phyloP scores from a whole-genome alignment of 768 basidiomycete genomes.

The Boletus reticulatus region DNA sequence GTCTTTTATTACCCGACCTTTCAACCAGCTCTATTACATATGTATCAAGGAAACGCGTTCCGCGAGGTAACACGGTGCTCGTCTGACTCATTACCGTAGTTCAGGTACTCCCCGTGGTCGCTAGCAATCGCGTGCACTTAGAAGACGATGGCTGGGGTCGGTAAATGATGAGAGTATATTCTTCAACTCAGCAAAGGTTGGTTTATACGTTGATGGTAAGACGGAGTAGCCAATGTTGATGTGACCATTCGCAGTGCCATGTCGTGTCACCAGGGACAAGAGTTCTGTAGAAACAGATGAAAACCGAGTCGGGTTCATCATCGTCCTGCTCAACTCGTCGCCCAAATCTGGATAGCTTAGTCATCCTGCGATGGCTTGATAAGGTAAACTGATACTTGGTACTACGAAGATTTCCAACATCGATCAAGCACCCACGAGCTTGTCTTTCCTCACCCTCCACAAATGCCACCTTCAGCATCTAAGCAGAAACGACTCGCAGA shows the following conservation, averaged over 20 bases:
- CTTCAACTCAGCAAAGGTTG: background rate
- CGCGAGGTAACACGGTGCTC: too few species aligned
- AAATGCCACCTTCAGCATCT: conserved; percentile 75
- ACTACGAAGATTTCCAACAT: conserved; percentile 13
- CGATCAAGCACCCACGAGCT: conserved; percentile 22
- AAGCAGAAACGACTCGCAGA: conserved; percentile 95
- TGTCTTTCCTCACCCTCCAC: conserved; percentile 15
- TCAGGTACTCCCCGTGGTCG: too few species aligned
- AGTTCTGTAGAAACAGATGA: background rate
- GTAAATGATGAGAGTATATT: background rate
- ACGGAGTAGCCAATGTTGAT: too few species aligned
- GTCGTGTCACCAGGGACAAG: too few species aligned
- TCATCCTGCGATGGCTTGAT: conserved; percentile 24
- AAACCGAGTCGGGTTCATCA: background rate
- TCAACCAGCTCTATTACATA: too few species aligned
- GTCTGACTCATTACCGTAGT: too few species aligned
- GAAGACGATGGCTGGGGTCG: too few species aligned
- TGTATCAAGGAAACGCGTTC: too few species aligned
- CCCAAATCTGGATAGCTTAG: conserved; percentile 21
- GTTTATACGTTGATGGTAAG: background rate
- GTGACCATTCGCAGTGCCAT: too few species aligned
- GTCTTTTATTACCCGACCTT: too few species aligned
- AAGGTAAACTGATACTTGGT: conserved; percentile 10
- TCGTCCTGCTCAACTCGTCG: too few species aligned
- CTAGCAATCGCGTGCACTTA: too few species aligned